phyloP scores from a whole-genome alignment of 1,284 basidiomycete species.

The Rhodotorula sp. region DNA sequence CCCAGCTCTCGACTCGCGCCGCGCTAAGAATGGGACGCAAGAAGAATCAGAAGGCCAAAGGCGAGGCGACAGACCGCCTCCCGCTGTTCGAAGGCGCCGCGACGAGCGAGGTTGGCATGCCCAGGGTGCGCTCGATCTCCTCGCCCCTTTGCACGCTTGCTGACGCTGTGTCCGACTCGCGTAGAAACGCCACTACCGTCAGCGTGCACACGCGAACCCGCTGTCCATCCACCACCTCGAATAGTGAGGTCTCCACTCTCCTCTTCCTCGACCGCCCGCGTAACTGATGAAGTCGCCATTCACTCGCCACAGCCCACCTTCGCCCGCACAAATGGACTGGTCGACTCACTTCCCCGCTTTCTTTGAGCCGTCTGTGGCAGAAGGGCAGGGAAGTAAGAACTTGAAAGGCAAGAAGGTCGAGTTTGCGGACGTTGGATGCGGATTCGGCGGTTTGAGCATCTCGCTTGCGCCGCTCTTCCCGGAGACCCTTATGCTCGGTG shows the following conservation, averaged over 20 bases:
- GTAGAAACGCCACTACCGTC: slow-evolving; percentile 72
- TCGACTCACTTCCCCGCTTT: slow-evolving; percentile 76
- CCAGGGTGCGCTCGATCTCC: slow-evolving; percentile 9
- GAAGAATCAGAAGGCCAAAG: slow-evolving; percentile 4
- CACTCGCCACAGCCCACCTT: slow-evolving; percentile 59
- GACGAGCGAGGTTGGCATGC: slow-evolving; percentile 23
- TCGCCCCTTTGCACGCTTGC: neutral
- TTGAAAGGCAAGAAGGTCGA: slow-evolving; percentile 62
- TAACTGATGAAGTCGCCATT: neutral
- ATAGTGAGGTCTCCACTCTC: slow-evolving; percentile 56
- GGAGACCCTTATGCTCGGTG: slow-evolving; percentile 89
- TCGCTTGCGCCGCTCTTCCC: slow-evolving; percentile 88
- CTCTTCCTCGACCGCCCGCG: neutral
- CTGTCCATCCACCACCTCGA: slow-evolving; percentile 92
- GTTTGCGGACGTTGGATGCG: slow-evolving; percentile 96
- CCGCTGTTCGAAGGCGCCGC: slow-evolving; percentile 20
- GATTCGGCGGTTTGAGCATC: slow-evolving; percentile 92
- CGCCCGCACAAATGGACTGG: slow-evolving; percentile 81
- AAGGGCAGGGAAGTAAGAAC: slow-evolving; percentile 14
- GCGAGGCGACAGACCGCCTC: neutral
- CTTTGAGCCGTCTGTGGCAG: slow-evolving; percentile 46
- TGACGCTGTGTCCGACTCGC: neutral
- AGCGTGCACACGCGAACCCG: slow-evolving; percentile 96
- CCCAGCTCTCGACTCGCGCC: neutral
- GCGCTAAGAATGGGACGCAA: slow-evolving; percentile 4